Conservation (phyloP, 2,329 filamentous ascomycete genomes). For the Pseudogymnoascus sp. region DNA sequence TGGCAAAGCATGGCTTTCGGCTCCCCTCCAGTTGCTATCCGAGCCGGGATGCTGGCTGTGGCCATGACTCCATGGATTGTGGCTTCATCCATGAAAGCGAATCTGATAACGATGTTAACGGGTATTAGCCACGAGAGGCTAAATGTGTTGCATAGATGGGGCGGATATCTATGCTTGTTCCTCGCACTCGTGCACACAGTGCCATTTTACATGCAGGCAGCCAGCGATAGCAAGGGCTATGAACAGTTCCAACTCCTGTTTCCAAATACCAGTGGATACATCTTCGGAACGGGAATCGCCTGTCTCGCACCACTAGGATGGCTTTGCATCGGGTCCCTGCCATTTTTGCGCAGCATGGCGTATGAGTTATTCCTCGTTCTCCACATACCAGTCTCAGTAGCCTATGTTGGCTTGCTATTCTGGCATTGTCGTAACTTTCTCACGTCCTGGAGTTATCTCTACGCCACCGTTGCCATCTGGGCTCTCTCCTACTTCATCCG, state of each 20-base stretch:
- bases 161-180: conserved; percentile 78
- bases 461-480: conserved; percentile 74
- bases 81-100: conserved; percentile 84
- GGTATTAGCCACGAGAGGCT: conserved; percentile 88
- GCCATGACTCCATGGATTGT: conserved; percentile 91
- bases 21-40: conserved; percentile 80
- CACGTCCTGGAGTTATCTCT: conserved; percentile 84
- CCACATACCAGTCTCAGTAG: conserved; percentile 73
- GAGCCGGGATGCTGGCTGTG: conserved; percentile 86
- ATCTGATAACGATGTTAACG: conserved; percentile 74
- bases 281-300: conserved; percentile 81
- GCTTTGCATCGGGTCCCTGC: conserved; percentile 79
- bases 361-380: conserved; percentile 83
- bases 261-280: conserved; percentile 55
- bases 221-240: conserved; percentile 74
- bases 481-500: conserved; percentile 65
- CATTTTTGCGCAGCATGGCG: conserved; percentile 65
- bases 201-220: conserved; percentile 83
- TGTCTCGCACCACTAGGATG: conserved; percentile 75
- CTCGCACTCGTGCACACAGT: conserved; percentile 77
- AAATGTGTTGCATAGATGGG: conserved; percentile 90
- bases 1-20: conserved; percentile 82
- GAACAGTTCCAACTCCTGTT: conserved; percentile 66
- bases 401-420: conserved; percentile 80
- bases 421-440: conserved; percentile 96